Conservation (phyloP, 2,329 filamentous ascomycete genomes). For the Botryosphaeria dothidea region DNA sequence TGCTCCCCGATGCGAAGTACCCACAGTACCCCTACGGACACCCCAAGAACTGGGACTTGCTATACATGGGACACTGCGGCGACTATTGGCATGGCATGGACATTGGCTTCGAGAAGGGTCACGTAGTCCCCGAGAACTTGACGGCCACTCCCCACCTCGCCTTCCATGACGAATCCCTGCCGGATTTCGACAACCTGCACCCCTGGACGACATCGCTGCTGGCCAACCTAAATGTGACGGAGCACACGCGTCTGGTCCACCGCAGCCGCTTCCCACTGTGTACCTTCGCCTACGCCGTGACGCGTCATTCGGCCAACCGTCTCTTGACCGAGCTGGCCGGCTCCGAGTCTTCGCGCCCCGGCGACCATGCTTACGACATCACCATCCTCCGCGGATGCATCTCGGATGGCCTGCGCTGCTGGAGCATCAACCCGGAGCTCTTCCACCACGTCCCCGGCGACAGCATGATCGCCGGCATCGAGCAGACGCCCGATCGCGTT, state of each 20-base stretch:
- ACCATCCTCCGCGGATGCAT: constrained; percentile 43
- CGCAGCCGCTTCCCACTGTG: constrained; percentile 46
- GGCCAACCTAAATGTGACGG: constrained; percentile 35
- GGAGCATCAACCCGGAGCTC: constrained; percentile 46
- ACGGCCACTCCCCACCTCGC: constrained; percentile 35
- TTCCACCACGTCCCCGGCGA: constrained; percentile 46
- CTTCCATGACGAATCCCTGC: constrained; percentile 41
- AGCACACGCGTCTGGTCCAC: constrained; percentile 41
- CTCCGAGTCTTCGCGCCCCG: constrained; percentile 22
- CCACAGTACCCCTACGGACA: constrained; percentile 42
- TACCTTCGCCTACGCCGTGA: constrained; percentile 48
- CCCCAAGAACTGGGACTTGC: constrained; percentile 42
- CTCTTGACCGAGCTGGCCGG: constrained; percentile 41
- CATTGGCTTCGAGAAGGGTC: constrained; percentile 21
- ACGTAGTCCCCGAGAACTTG: constrained; percentile 31
- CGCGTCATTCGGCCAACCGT: constrained; percentile 39
- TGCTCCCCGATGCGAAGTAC: constrained; percentile 34
- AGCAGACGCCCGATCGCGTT: constrained; percentile 29
- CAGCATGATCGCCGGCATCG: constrained; percentile 40
- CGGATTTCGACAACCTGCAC: constrained; percentile 38
- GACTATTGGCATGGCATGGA: constrained; percentile 40
- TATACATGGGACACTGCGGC: constrained; percentile 48
- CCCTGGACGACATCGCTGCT: constrained; percentile 42
- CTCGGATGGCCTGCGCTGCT: constrained; percentile 40
- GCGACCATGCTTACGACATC: constrained; percentile 41